phyloP scores from a whole-genome alignment of 805 yeast species.

The Candida montana region DNA sequence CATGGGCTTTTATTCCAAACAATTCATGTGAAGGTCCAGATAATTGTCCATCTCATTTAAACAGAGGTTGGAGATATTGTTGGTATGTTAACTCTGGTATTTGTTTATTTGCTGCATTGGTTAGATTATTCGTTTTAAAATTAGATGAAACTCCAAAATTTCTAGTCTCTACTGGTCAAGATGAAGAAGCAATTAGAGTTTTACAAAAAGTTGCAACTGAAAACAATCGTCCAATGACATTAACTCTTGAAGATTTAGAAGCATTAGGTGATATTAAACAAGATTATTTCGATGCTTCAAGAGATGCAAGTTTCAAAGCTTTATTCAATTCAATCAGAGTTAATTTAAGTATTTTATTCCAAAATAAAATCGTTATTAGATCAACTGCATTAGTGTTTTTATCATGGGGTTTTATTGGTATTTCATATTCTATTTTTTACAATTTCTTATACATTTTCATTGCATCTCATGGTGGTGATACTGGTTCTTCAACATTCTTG shows the following conservation, averaged over 20 bases:
- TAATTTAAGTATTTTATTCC: constrained; percentile 42
- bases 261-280: constrained; percentile 37
- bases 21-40: constrained; percentile 38
- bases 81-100: constrained; percentile 49
- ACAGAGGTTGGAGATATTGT: constrained; percentile 56
- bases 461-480: constrained; percentile 43
- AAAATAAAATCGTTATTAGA: constrained; percentile 32
- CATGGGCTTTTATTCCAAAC: constrained; percentile 50
- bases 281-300: constrained; percentile 21
- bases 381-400: constrained; percentile 37
- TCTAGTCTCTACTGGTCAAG: constrained; percentile 43
- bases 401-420: constrained; percentile 52
- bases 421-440: constrained; percentile 47
- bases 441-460: constrained; percentile 48
- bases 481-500: constrained; percentile 34
- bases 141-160: constrained; percentile 51
- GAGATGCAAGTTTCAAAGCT: constrained; percentile 18
- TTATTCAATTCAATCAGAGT: constrained; percentile 21
- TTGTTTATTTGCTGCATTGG: constrained; percentile 40
- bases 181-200: constrained; percentile 42
- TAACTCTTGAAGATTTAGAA: constrained; percentile 43
- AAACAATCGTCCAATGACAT: constrained; percentile 34
- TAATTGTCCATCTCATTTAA: constrained; percentile 38
- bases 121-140: constrained; percentile 38
- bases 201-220: constrained; percentile 41